Evolutionary conservation across 805 yeast species (phyloP), one percentile per base, ranked within the genome.

Genomic region (Teunomyces barrocoloradensis): DNA sequence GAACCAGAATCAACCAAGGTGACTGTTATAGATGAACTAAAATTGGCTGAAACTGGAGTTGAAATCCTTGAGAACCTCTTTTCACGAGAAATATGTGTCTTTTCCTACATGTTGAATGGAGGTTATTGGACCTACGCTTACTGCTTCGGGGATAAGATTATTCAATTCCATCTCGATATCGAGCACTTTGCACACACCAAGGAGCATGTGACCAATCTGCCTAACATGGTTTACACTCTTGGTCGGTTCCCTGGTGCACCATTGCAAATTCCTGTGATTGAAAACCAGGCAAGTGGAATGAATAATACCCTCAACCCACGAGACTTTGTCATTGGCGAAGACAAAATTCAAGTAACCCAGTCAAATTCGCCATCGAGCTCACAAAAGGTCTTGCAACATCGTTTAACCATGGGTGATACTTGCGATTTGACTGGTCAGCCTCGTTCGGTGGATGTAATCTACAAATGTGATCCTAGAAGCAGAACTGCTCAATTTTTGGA

Each of bases 371-470:
- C 56, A 4, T 53, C 46, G 33, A 50, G 51, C 34, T 57, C 55
- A 13, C 68, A 64, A 50, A 63, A 66, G 53, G 67, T 61, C 50
- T 51, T 74, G 52, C 53, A 70, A 59, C 83, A 60, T 65, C 65
- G 49, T 46, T 66, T 61, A 6, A 45, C 48, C 10, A 58, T 60
- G 48, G 94, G 92, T 6, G 76, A 77, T 17, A 45, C 67, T 3
- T 86, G 94, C 63, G 87, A 82, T 54, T 59, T 81, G 40, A 83
- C 87, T 0, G 72, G 72, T 2, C 59, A 65, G 23, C 78, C 78
- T 2, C 72, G 92, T 44, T 58, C 69, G 3, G 68, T 79, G 3
- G 86, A 83, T 47, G 65, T 86, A 4, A 75, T 75, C 43, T 84
- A 79, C 58, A 68, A 71, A 30, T 86, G 92, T 61, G 78, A 77